phyloP scores from a whole-genome alignment of 2,329 filamentous ascomycete species.

The Xylariaceae sp. region DNA sequence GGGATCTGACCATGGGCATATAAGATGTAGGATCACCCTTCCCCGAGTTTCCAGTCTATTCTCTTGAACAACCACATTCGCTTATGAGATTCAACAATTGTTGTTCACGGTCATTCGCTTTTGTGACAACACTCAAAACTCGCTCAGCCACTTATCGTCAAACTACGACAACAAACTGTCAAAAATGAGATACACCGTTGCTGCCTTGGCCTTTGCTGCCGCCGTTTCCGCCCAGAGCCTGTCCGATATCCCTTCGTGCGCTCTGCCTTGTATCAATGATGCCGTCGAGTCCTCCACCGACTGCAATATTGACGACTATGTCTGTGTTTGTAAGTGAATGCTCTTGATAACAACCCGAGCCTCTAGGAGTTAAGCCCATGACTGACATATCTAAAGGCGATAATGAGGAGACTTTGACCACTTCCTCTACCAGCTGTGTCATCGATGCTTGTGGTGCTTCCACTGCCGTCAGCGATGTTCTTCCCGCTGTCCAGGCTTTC shows the following conservation, averaged over 20 bases:
- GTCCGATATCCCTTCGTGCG: constrained; percentile 23
- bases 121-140: constrained; percentile 3
- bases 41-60: constrained; percentile 1
- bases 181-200: constrained; percentile 27
- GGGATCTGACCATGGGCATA: constrained; percentile 7
- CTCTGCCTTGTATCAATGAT: constrained; percentile 20
- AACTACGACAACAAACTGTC: constrained; percentile 2
- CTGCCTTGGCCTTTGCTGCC: constrained; percentile 18
- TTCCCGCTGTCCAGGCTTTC: constrained; percentile 22
- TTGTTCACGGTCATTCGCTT: constrained; percentile 2
- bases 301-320: constrained; percentile 20
- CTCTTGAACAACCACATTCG: constrained; percentile 6
- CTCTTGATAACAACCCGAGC: background rate
- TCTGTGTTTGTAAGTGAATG: constrained; percentile 23
- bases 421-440: constrained; percentile 20
- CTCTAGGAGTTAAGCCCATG: background rate
- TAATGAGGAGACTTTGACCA: constrained; percentile 15
- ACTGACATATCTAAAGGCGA: constrained; percentile 10
- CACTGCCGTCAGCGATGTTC: constrained; percentile 17
- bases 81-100: constrained; percentile 2
- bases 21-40: background rate
- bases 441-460: constrained; percentile 18
- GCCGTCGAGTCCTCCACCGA: constrained; percentile 14
- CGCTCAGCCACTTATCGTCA: background rate
- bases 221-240: constrained; percentile 21